Base-by-base conservation (phyloP, 306 rosid genomes). In the Cucumis cinereus region DNA sequence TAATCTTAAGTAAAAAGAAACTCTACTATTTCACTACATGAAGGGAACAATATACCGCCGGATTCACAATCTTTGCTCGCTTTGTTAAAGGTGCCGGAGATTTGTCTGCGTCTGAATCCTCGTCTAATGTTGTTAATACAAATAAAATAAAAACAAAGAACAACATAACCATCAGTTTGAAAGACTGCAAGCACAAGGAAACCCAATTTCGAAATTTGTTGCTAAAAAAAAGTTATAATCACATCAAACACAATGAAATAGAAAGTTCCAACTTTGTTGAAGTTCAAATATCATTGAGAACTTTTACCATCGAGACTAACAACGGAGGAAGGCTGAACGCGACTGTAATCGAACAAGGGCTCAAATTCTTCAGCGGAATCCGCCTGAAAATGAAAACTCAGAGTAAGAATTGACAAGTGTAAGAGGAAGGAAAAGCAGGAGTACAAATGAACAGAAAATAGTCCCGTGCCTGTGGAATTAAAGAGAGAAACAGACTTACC, bases 261-360 rank as follows among this genome's bases (percentile, higher is more conserved):
- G 23, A 50, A 72, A 12, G 6, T 72, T 72, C 43, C 8, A 9
- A 71, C n/a, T 26, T 16, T 71, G 17, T 2, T 23, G n/a, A 70
- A 70, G 47, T 47, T 49, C 26, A 5, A 72, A 16, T 2, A 16
- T 26, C 13, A 4, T 10, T 62, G 43, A 70, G 82, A 77, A 79
- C 14, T 19, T 87, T 28, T 72, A 93, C 93, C 91, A 13, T 93
- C 96, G 47, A 90, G 81, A 70, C 58, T 52, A 0, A 81, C 62
- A 76, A 82, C 35, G 60, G 71, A 76, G 71, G 3, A 14, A 63
- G 93, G 97, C 79, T 93, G 98, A 38, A 93, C 92, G 36, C 98
- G 93, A 7, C 81, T 82, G 82, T 93, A 91, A 71, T 93, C 96
- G 84, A 91, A 93, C 83, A 93, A 86, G 53, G 97, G 96, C 61